Conservation (phyloP, 1,284 basidiomycete species). For the Rhodotorula glutinis region DNA sequence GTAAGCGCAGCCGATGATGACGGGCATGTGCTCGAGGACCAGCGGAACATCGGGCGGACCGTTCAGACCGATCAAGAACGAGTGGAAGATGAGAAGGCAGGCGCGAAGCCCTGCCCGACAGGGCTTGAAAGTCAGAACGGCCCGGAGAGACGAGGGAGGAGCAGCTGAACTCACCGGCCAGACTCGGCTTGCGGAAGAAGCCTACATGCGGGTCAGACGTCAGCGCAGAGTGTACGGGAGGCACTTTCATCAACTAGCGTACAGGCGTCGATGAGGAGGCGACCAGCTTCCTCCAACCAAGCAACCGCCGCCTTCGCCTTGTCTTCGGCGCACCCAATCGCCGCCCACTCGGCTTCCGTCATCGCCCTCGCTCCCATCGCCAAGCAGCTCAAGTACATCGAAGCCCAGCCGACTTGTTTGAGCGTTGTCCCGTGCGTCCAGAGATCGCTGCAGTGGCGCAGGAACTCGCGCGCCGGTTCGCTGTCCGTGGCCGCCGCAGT, state of each 20-base stretch:
- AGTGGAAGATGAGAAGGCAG: constrained; percentile 9
- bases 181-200: background rate
- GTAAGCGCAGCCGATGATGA: background rate
- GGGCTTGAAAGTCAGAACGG: background rate
- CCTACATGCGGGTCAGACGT: background rate
- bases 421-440: background rate
- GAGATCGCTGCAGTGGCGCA: background rate
- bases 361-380: constrained; percentile 1
- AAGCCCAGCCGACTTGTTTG: background rate
- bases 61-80: background rate
- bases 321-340: background rate
- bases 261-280: background rate
- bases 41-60: background rate
- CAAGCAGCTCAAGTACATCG: background rate
- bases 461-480: background rate
- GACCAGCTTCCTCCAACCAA: constrained; percentile 9
- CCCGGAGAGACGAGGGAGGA: background rate
- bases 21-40: background rate
- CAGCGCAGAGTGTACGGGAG: background rate
- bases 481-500: too few relatives aligned
- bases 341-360: constrained; percentile 2
- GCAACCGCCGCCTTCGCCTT: background rate
- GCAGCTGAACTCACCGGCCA: background rate
- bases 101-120: constrained; percentile 5
- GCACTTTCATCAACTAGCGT: too few relatives aligned